Evolutionary conservation across 2,329 filamentous ascomycete genomes (phyloP), one percentile per base, ranked within the genome.

Genomic region (Grosmannia huntii): DNA sequence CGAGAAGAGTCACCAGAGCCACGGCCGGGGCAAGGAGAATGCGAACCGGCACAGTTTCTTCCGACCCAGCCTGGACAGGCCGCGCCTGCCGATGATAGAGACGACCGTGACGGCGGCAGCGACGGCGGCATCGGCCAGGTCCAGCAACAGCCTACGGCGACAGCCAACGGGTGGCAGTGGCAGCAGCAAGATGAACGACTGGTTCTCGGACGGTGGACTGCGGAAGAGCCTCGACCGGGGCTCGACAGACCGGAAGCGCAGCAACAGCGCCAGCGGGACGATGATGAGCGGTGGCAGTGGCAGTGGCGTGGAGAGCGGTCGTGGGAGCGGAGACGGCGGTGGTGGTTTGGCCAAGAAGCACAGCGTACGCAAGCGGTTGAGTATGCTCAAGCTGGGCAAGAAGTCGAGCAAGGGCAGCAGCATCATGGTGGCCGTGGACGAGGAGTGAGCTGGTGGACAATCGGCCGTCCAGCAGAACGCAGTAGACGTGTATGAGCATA

Each of bases 351-450:
- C 71, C 58, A 77, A 77, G 66, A 80, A 80, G 56, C 81, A 80
- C 41, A 86, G 84, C 59, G 81, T 95, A 63, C 83, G 85, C 72
- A 92, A 90, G 73, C 75, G 90, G 66, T 76, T 95, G 63, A 94
- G 88, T 68, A 75, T 90, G 65, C 75, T 95, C 66, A 88, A 86
- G 68, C 77, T 90, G 55, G 85, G 86, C 33, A 85, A 84, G 69
- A 89, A 87, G 73, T 75, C 74, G 52, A 83, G 79, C 67, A 85
- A 82, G 68, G 73, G 70, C 54, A 75, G 70, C 61, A 75, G 70
- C 31, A 66, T 72, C 60, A 81, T 82, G 79, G 74, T 74, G 57
- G 78, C 77, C 62, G 68, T 83, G 61, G 75, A 80, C 57, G 80
- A 83, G 67, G 80, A 82, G 69, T 80, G 73, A 72, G 21, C 28